Evolutionary conservation across 2,329 filamentous ascomycete species (phyloP).

Genomic region (Tolypocladium tundrense): DNA sequence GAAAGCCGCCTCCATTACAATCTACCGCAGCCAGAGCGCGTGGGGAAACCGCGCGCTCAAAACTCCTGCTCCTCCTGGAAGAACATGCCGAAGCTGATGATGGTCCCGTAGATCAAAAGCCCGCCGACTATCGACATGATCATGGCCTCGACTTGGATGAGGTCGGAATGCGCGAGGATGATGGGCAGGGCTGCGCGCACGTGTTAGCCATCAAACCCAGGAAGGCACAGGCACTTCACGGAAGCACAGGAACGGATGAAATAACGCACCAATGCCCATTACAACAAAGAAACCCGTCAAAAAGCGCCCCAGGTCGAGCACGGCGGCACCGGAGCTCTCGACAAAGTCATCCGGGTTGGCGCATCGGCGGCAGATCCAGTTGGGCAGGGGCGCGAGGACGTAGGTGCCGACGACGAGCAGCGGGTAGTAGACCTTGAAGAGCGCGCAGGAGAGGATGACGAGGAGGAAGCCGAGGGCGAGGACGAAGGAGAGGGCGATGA

Average conservation of each 20-base stretch:
- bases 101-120: slow-evolving; percentile 91
- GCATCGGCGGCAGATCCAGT: slow-evolving; percentile 88
- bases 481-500: slow-evolving; percentile 97
- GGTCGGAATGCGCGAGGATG: slow-evolving; percentile 74
- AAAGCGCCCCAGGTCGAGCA: slow-evolving; percentile 91
- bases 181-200: slow-evolving; percentile 64
- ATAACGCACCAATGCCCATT: slow-evolving; percentile 86
- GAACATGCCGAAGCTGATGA: slow-evolving; percentile 97
- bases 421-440: slow-evolving; percentile 91
- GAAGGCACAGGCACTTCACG: neutral
- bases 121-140: slow-evolving; percentile 91
- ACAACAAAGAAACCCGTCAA: slow-evolving; percentile 91
- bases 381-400: slow-evolving; percentile 84
- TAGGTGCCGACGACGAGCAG: slow-evolving; percentile 94
- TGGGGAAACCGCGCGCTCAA: slow-evolving; percentile 28
- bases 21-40: neutral
- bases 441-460: slow-evolving; percentile 92
- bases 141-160: slow-evolving; percentile 80
- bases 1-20: neutral
- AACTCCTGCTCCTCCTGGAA: slow-evolving; percentile 98
- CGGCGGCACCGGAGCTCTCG: slow-evolving; percentile 67
- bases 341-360: slow-evolving; percentile 94
- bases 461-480: slow-evolving; percentile 98
- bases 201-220: slow-evolving; percentile 4
- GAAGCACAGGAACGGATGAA: neutral